These are phyloP conservation scores for Cerioporus squamosus DNA, from an alignment of 1,284 basidiomycete species.

Conservation along the genomic window DNA sequence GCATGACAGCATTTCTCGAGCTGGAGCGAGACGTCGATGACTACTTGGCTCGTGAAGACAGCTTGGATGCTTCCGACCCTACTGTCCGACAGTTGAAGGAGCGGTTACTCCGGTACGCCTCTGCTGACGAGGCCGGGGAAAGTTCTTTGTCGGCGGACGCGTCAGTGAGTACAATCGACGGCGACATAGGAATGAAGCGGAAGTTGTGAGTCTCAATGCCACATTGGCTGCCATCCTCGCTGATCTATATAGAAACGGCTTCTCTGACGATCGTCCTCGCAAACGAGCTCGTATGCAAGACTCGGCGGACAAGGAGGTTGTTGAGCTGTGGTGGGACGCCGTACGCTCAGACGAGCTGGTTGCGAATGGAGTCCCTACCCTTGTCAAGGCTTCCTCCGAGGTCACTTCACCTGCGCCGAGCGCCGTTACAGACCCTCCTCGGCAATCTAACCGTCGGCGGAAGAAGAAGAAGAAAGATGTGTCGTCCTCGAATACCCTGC, in stretches of 20 bases:
- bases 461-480: constrained; percentile 38
- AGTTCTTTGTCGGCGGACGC: constrained; percentile 33
- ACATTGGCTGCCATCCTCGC: not conserved
- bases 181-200: constrained; percentile 60
- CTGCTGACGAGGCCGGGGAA: constrained; percentile 42
- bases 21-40: constrained; percentile 54
- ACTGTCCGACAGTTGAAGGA: constrained; percentile 34
- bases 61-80: constrained; percentile 9
- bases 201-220: constrained; percentile 51
- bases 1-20: constrained; percentile 69
- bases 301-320: constrained; percentile 39
- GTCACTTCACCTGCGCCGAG: constrained; percentile 21
- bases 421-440: constrained; percentile 39
- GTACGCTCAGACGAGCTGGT: constrained; percentile 64
- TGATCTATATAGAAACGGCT: constrained; percentile 40
- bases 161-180: constrained; percentile 42
- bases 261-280: constrained; percentile 41
- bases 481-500: constrained; percentile 49
- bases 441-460: constrained; percentile 27
- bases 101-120: constrained; percentile 44
- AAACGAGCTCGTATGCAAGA: constrained; percentile 44
- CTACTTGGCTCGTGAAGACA: constrained; percentile 13
- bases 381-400: constrained; percentile 51
- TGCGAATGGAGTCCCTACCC: constrained; percentile 65
- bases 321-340: constrained; percentile 77